Evolutionary conservation across 345 rosid species (phyloP).

Genomic region (Hibiscus mutabilis): DNA sequence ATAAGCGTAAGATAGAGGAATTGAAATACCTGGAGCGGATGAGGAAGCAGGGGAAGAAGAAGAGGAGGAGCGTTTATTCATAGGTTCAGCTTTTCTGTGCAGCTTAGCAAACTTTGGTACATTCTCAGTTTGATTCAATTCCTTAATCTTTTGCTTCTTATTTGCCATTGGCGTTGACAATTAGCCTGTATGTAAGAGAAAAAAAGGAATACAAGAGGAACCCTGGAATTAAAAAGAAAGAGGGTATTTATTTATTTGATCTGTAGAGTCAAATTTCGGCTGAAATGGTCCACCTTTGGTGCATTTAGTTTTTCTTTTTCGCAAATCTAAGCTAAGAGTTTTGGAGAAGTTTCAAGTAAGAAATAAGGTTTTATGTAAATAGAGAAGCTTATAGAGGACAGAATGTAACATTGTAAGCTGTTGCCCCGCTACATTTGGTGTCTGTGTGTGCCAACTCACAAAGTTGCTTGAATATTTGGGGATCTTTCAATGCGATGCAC

Average conservation of each 20-base stretch:
- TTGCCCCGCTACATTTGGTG: constrained; percentile 19
- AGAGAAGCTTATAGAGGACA: constrained; percentile 10
- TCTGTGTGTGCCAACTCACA: constrained; percentile 18
- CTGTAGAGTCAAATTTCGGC: not conserved
- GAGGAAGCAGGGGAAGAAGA: constrained; percentile 4
- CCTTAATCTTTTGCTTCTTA: constrained; percentile 6
- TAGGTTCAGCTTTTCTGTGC: not conserved
- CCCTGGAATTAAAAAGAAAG: not conserved
- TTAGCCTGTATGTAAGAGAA: not conserved
- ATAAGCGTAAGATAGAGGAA: not conserved
- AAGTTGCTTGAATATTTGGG: constrained; percentile 13
- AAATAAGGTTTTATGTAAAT: not conserved
- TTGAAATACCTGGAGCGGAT: not conserved
- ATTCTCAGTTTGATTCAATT: not conserved
- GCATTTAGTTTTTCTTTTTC: not conserved
- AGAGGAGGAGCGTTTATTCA: constrained; percentile 4
- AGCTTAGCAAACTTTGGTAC: not conserved
- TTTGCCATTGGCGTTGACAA: constrained; percentile 2
- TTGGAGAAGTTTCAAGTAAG: not conserved
- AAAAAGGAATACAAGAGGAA: not conserved
- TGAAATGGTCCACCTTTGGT: constrained; percentile 5
- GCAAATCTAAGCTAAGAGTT: not conserved
- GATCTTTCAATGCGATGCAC: constrained; percentile 18
- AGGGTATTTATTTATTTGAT: not conserved
- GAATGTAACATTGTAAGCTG: constrained; percentile 15